A percentile compares a stretch with the other conserved stretches of the same genome.
Conservation (phyloP, 2,329 filamentous ascomycete species). For the Ceratocystis eucalypticola region DNA sequence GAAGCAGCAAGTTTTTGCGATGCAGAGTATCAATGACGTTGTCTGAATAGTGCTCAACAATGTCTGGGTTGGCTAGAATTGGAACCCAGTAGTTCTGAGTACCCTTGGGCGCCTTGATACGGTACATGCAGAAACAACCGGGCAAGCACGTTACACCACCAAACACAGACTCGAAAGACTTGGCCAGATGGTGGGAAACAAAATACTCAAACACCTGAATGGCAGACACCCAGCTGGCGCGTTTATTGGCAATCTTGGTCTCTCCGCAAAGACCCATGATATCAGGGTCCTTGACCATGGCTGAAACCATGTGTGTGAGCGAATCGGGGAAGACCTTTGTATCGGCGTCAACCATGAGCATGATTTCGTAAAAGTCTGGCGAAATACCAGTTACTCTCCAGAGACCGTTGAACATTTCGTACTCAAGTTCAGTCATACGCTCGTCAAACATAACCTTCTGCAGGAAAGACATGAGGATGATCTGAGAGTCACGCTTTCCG, state of each 20-base stretch:
- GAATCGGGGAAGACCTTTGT: slow-evolving; percentile 99
- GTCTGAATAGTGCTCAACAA: slow-evolving; percentile 98
- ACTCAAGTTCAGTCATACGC: slow-evolving; percentile 97
- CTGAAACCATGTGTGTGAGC: slow-evolving; percentile 95
- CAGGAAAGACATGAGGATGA: slow-evolving; percentile 97
- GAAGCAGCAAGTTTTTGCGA: slow-evolving; percentile 85
- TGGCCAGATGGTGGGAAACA: slow-evolving; percentile 92
- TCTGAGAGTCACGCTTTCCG: slow-evolving; percentile 97
- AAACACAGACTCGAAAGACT: slow-evolving; percentile 96
- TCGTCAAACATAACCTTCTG: slow-evolving; percentile 99
- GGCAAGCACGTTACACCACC: slow-evolving; percentile 97
- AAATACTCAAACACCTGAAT: slow-evolving; percentile 99
- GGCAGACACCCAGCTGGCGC: slow-evolving; percentile 83
- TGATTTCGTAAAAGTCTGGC: slow-evolving; percentile 92
- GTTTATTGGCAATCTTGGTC: slow-evolving; percentile 99
- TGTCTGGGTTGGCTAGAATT: slow-evolving; percentile 93
- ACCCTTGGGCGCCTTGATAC: slow-evolving; percentile 97
- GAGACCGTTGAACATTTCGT: slow-evolving; percentile 97
- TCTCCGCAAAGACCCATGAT: slow-evolving; percentile 99
- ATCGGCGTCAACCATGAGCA: slow-evolving; percentile 98
- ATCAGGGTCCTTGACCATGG: slow-evolving; percentile 97
- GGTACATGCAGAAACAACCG: slow-evolving; percentile 99
- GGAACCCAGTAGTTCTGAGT: slow-evolving; percentile 99
- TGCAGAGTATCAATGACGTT: slow-evolving; percentile 97
- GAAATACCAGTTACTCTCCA: slow-evolving; percentile 99